These are phyloP conservation scores for Murraya koenigii DNA, from an alignment of 345 rosid species.

Conservation along the genomic window DNA sequence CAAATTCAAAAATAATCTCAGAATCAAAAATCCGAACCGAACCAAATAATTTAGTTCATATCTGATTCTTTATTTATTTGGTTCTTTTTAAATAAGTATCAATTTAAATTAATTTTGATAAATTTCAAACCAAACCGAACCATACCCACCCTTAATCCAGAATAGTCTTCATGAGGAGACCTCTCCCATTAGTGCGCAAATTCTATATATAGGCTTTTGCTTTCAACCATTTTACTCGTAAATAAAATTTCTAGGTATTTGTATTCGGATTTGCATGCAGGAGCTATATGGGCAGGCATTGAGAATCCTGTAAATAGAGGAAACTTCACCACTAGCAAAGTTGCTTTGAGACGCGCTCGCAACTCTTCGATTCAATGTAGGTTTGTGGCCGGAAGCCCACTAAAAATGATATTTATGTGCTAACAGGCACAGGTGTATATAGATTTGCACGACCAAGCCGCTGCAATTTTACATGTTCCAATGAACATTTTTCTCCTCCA, in stretches of 20 bases:
- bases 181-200: no score
- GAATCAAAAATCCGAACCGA: no score
- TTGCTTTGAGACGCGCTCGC: slow-evolving; percentile 24
- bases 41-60: no score
- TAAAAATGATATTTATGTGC: slow-evolving; percentile 24
- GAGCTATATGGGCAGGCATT: slow-evolving; percentile 39
- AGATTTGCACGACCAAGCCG: slow-evolving; percentile 30
- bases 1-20: no score
- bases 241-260: slow-evolving; percentile 35
- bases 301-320: slow-evolving; percentile 31
- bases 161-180: no score
- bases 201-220: background rate
- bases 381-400: slow-evolving; percentile 1
- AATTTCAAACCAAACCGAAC: no score
- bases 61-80: no score
- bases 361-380: slow-evolving; percentile 29
- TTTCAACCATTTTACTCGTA: background rate
- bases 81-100: no score
- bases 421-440: slow-evolving; percentile 29
- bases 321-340: slow-evolving; percentile 22
- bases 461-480: slow-evolving; percentile 24
- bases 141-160: no score
- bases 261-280: slow-evolving; percentile 44
- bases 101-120: no score
- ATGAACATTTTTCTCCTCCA: slow-evolving; percentile 14